Conservation (phyloP, 2,329 filamentous ascomycete species). For the Ascochyta rabiei region DNA sequence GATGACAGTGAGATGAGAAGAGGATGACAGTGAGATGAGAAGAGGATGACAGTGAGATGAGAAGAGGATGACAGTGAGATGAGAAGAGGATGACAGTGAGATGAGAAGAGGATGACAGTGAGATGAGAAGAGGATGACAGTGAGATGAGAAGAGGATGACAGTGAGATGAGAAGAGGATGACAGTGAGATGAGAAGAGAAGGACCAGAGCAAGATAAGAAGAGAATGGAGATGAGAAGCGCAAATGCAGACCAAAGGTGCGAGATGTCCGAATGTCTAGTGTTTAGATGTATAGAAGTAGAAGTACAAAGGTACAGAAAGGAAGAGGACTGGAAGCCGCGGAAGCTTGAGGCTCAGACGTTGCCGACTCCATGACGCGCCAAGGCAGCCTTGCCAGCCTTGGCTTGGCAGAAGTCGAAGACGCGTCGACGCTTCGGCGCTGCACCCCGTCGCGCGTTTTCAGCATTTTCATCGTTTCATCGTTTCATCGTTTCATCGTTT, state of each 20-base stretch:
- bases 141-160: neutral
- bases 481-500: no score
- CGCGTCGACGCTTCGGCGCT: no score
- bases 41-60: neutral
- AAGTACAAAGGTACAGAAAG: no score
- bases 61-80: neutral
- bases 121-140: neutral
- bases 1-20: neutral
- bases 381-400: slow-evolving; percentile 15
- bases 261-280: neutral
- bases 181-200: no score
- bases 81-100: neutral
- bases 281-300: neutral
- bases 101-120: neutral
- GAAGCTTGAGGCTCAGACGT: slow-evolving; percentile 14
- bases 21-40: neutral
- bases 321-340: slow-evolving; percentile 2
- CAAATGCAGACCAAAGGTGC: neutral
- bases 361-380: slow-evolving; percentile 9
- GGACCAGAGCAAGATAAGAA: neutral
- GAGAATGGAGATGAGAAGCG: neutral
- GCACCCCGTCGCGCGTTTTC: no score
- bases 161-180: neutral
- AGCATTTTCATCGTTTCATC: no score
- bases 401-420: neutral